These are phyloP conservation scores for Aspergillus sp. DNA, from an alignment of 2,329 filamentous ascomycete genomes.

Conservation along the genomic window DNA sequence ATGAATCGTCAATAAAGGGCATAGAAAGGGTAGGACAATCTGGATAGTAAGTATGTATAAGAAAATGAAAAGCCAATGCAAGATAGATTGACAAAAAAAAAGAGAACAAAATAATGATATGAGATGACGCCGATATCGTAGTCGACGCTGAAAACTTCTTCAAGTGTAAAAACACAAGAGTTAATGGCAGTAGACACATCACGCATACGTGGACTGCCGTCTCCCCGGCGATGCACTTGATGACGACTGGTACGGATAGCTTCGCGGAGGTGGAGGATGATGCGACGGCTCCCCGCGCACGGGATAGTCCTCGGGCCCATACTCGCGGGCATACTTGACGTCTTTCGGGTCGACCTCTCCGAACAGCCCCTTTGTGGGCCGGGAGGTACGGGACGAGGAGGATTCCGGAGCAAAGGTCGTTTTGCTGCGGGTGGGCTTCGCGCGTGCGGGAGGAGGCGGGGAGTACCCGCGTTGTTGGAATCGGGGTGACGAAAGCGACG, in stretches of 20 bases:
- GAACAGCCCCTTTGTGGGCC: too few relatives aligned
- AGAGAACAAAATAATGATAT: slow-evolving; percentile 2
- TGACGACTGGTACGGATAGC: slow-evolving; percentile 13
- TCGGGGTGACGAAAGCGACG: slow-evolving; percentile 10
- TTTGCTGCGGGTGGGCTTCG: slow-evolving; percentile 20
- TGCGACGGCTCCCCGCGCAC: not conserved
- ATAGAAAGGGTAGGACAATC: too few relatives aligned
- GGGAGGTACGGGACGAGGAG: not conserved
- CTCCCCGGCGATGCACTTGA: slow-evolving; percentile 11
- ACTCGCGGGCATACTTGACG: slow-evolving; percentile 21
- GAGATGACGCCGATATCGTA: slow-evolving; percentile 8
- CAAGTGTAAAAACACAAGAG: too few relatives aligned
- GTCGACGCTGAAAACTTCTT: not conserved
- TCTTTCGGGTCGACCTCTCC: slow-evolving; percentile 9
- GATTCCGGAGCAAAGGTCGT: slow-evolving; percentile 14
- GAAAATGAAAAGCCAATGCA: not conserved
- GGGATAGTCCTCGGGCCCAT: slow-evolving; percentile 11
- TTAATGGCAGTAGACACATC: slow-evolving; percentile 1
- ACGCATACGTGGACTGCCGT: slow-evolving; percentile 22
- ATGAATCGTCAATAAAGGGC: too few relatives aligned
- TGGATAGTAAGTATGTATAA: not conserved
- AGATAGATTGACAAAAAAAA: not conserved
- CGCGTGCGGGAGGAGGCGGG: slow-evolving; percentile 18
- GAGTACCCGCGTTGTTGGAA: slow-evolving; percentile 19
- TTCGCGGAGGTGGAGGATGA: slow-evolving; percentile 4